A percentile compares a stretch with the other conserved stretches of the same genome.
Conservation (phyloP, 2,329 filamentous ascomycete genomes). For the Fusarium sp. region DNA sequence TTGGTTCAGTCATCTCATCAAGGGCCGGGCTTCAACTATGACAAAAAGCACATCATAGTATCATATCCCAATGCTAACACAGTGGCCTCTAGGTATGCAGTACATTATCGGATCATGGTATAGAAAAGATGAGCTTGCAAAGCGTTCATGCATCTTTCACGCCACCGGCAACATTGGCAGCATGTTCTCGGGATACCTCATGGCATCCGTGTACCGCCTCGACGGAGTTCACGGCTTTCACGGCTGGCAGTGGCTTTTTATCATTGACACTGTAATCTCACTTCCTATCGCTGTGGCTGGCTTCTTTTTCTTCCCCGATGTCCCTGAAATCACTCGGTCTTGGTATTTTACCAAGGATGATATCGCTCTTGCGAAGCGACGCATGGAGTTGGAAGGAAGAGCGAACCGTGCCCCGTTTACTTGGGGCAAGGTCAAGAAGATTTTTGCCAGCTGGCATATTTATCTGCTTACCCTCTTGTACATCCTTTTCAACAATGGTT, state of each 20-base stretch:
- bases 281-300: conserved; percentile 46
- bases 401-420: conserved; percentile 53
- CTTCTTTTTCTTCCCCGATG: conserved; percentile 46
- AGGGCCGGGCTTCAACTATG: neutral
- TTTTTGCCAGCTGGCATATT: conserved; percentile 70
- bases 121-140: conserved; percentile 52
- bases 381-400: conserved; percentile 54
- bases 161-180: conserved; percentile 42
- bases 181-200: conserved; percentile 46
- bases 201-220: conserved; percentile 52
- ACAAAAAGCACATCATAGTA: neutral
- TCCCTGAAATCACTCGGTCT: conserved; percentile 42
- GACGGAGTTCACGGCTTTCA: conserved; percentile 55
- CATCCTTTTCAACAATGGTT: conserved; percentile 69
- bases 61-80: neutral
- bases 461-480: conserved; percentile 66
- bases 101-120: conserved; percentile 56
- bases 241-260: conserved; percentile 55
- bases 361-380: conserved; percentile 41
- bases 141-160: conserved; percentile 54
- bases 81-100: conserved; percentile 44
- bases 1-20: neutral
- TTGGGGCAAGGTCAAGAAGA: conserved; percentile 62
- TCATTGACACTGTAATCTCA: conserved; percentile 49
- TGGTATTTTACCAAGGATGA: conserved; percentile 45